A percentile compares a stretch with the other conserved stretches of the same genome.
Evolutionary conservation across 257 asterid genomes (phyloP).

Genomic region (Solanum chmielewskii): DNA sequence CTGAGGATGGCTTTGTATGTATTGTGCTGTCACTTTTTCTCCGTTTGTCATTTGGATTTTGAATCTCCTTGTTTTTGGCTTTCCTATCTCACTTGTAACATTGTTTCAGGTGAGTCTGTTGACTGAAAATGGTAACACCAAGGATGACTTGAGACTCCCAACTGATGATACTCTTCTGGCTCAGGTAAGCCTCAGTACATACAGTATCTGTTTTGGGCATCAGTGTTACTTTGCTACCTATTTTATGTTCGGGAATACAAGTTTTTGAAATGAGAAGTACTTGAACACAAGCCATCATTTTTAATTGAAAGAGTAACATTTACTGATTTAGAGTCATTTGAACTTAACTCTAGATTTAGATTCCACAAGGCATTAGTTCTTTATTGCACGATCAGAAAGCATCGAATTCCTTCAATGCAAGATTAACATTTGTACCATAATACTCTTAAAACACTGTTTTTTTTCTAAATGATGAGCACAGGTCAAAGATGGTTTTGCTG

Average conservation of each 20-base stretch:
- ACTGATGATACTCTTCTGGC: constrained; percentile 25
- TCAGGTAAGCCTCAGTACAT: constrained; percentile 6
- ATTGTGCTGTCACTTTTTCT: not conserved
- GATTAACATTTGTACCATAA: not conserved
- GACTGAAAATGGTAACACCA: constrained; percentile 32
- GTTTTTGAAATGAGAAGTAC: not conserved
- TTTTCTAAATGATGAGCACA: not conserved
- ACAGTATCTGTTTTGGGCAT: not conserved
- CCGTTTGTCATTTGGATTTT: not conserved
- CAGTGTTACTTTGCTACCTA: not conserved
- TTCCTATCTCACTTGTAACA: not conserved
- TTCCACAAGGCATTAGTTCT: not conserved
- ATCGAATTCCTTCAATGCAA: not conserved
- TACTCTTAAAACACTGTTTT: not conserved
- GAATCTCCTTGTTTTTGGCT: not conserved
- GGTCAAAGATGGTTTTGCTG: constrained; percentile 16
- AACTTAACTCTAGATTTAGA: not conserved
- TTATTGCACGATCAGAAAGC: not conserved
- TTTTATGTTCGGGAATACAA: not conserved
- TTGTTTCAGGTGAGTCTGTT: constrained; percentile 20
- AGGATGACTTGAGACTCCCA: constrained; percentile 35
- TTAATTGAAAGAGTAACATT: not conserved
- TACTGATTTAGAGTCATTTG: not conserved
- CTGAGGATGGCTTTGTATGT: constrained; percentile 33
- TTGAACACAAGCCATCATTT: not conserved